These are phyloP conservation scores for Echinochloa phyllopogon DNA, from an alignment of 176 grass and related monocot genomes.

Conservation along the genomic window DNA sequence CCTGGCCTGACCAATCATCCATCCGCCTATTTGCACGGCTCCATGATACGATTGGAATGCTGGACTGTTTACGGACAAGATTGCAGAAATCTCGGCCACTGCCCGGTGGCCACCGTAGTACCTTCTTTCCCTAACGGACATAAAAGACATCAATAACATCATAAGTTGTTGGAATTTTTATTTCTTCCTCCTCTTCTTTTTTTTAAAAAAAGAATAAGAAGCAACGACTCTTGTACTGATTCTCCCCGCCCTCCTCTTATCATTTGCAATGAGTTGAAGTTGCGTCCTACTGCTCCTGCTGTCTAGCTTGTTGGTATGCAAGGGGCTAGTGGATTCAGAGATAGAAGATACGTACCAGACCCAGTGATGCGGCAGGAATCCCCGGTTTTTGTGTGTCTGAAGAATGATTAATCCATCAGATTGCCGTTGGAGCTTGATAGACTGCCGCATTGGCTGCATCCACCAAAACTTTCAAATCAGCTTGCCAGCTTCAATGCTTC, in stretches of 20 bases:
- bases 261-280: constrained; percentile 38
- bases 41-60: constrained; percentile 6
- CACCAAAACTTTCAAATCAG: background rate
- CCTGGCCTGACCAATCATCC: background rate
- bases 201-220: background rate
- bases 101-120: too few relatives aligned
- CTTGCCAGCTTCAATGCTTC: constrained; percentile 12
- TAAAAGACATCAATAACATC: constrained; percentile 3
- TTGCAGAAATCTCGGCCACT: constrained; percentile 31
- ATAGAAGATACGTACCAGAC: background rate
- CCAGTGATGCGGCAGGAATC: constrained; percentile 18
- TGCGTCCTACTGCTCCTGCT: constrained; percentile 21
- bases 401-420: constrained; percentile 44
- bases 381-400: background rate
- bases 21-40: background rate
- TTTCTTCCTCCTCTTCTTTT: too few relatives aligned
- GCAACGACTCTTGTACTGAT: constrained; percentile 2
- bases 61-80: constrained; percentile 11
- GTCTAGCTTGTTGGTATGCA: constrained; percentile 12
- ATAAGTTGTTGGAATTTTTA: constrained; percentile 1
- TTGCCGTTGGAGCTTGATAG: constrained; percentile 9
- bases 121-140: constrained; percentile 3
- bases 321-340: constrained; percentile 23
- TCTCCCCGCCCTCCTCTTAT: constrained; percentile 2
- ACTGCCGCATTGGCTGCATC: constrained; percentile 29